phyloP scores from a whole-genome alignment of 495 filamentous ascomycete species.

The Xylaria nigripes region DNA sequence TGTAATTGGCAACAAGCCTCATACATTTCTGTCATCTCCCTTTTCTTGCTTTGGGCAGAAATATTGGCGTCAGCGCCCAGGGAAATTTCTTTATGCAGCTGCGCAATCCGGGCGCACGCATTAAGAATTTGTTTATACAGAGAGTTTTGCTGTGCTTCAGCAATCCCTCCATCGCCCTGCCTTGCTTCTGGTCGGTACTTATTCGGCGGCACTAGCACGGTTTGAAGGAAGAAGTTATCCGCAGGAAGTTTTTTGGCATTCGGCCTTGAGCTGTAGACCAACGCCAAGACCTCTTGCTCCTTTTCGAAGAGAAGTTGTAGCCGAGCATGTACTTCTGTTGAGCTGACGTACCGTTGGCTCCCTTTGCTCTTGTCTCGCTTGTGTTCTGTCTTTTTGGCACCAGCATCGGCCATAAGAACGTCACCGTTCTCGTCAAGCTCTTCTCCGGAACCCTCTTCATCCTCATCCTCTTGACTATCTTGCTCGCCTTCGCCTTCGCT shows the following conservation, averaged over 20 bases:
- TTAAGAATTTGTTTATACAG: slow-evolving; percentile 74
- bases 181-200: slow-evolving; percentile 84
- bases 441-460: slow-evolving; percentile 38
- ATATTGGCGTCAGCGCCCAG: slow-evolving; percentile 12
- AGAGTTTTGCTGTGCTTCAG: slow-evolving; percentile 78
- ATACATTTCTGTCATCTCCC: slow-evolving; percentile 37
- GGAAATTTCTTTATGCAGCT: slow-evolving; percentile 66
- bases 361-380: slow-evolving; percentile 19
- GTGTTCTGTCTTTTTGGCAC: slow-evolving; percentile 27
- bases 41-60: slow-evolving; percentile 11
- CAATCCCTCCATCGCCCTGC: slow-evolving; percentile 65
- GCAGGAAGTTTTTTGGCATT: slow-evolving; percentile 49
- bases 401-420: slow-evolving; percentile 40
- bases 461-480: slow-evolving; percentile 39
- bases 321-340: slow-evolving; percentile 66
- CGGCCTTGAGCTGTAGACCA: slow-evolving; percentile 74
- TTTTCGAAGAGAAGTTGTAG: slow-evolving; percentile 75
- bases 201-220: slow-evolving; percentile 81
- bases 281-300: slow-evolving; percentile 68
- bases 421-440: slow-evolving; percentile 43
- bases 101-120: slow-evolving; percentile 57
- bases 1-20: slow-evolving; percentile 72
- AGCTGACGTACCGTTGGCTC: slow-evolving; percentile 59
- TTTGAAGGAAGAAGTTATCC: slow-evolving; percentile 90
- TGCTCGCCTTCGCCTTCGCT: slow-evolving; percentile 39